These are phyloP conservation scores for Leishmania braziliensis DNA, from an alignment of 208 protist species.

Conservation along the genomic window DNA sequence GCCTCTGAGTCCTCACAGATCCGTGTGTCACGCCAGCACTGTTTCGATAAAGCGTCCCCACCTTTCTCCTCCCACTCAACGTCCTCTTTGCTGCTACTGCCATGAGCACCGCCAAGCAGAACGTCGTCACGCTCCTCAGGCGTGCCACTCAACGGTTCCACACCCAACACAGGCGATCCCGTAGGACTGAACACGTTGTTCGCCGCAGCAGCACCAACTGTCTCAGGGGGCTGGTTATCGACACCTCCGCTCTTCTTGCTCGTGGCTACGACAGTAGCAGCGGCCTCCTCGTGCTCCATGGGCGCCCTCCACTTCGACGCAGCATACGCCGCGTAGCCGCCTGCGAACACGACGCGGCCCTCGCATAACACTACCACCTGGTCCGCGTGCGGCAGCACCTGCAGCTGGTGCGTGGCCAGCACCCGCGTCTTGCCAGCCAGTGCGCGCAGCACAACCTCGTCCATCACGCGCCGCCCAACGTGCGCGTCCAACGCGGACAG, in stretches of 20 bases:
- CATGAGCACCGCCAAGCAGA: background rate
- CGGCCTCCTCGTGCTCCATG: constrained; percentile 17
- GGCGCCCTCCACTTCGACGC: constrained; percentile 22
- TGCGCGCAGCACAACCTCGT: constrained; percentile 43
- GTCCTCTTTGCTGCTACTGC: background rate
- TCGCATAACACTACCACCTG: constrained; percentile 83
- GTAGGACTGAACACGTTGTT: constrained; percentile 3
- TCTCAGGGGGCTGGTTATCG: background rate
- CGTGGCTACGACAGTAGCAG: background rate
- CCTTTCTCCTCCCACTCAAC: background rate
- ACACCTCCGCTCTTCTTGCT: background rate
- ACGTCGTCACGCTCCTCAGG: background rate
- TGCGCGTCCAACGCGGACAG: constrained; percentile 93
- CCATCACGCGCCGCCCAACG: constrained; percentile 71
- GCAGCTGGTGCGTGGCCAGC: constrained; percentile 94
- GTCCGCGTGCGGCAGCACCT: constrained; percentile 81
- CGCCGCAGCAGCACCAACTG: background rate
- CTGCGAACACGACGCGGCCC: constrained; percentile 51
- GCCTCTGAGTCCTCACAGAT: background rate
- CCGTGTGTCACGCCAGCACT: background rate
- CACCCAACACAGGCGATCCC: background rate
- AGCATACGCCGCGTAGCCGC: constrained; percentile 39
- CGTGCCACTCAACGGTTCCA: background rate
- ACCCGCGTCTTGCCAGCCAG: constrained; percentile 86
- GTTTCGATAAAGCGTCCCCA: background rate